Base-by-base conservation (phyloP, 805 yeast species). In the Wickerhamomyces ciferrii region DNA sequence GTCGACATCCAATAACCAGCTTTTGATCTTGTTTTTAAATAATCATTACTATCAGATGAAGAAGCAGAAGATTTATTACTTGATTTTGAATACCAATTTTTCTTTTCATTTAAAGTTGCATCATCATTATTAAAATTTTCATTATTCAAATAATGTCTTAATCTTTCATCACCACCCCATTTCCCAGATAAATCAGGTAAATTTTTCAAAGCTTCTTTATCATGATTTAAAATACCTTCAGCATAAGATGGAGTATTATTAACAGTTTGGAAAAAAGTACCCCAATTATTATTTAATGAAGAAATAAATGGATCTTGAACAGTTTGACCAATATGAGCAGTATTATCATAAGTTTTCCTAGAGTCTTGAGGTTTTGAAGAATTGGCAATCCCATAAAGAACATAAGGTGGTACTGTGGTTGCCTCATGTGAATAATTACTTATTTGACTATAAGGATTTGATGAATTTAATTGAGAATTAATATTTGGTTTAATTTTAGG, bases 101-200 rank as follows among this genome's bases (percentile, higher is more conserved):
- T 34, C 23, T n/a, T n/a, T n/a, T 48, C 45, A 18, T 29, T 37
- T 5, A 42, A 44, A 5, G 49, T 42, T n/a, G 25, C 15, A 4
- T 25, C 34, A 14, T 29, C 39, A 17, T 24, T 23, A 18, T 25
- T 19, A 15, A 17, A 25, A 17, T 38, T 72, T 31, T 66, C 63
- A 47, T 76, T 62, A 41, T 60, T 60, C 50, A 82, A 74, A 25
- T 81, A 77, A 41, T 66, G 69, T 46, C 75, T 74, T 50, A 87
- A 67, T 48, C 90, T 64, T 46, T 76, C 76, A 47, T 76, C 87
- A 36, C 95, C 95, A 32, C 83, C 82, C 94, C 94, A 87, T 19
- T 72, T 66, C 1, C 75, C 74, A 39, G 74, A 70, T 43, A 81
- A 61, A 46, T 74, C 75, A 4, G 70, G 66, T 29, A 67, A 65